phyloP scores from a whole-genome alignment of 176 grass and related monocot species.

The Phoenix roebelenii region DNA sequence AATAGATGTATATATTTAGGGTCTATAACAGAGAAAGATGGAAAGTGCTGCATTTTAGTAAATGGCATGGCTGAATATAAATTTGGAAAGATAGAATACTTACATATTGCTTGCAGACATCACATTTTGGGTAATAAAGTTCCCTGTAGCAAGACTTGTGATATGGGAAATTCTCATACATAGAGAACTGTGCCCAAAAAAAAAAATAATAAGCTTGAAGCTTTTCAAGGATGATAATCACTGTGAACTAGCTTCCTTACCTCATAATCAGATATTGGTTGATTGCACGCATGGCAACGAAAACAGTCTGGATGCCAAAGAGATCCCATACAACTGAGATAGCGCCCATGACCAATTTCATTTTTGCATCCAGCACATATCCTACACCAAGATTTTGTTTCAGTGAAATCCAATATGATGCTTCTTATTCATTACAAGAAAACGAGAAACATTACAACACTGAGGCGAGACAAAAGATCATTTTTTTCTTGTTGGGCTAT shows the following conservation, averaged over 20 bases:
- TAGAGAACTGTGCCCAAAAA: slow-evolving; percentile 47
- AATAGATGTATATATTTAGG: too few relatives aligned
- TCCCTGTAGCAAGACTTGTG: slow-evolving; percentile 74
- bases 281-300: slow-evolving; percentile 47
- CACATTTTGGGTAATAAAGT: slow-evolving; percentile 83
- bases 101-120: slow-evolving; percentile 80
- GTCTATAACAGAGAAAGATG: too few relatives aligned
- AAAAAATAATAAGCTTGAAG: slow-evolving; percentile 8
- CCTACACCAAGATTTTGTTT: slow-evolving; percentile 29
- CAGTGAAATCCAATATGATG: too few relatives aligned
- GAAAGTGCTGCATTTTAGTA: too few relatives aligned
- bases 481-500: not conserved
- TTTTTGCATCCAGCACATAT: slow-evolving; percentile 70
- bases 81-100: slow-evolving; percentile 20
- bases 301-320: slow-evolving; percentile 87
- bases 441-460: not conserved
- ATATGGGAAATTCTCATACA: slow-evolving; percentile 71
- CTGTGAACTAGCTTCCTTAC: slow-evolving; percentile 30
- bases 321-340: slow-evolving; percentile 65
- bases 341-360: slow-evolving; percentile 49
- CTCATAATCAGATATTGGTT: slow-evolving; percentile 76
- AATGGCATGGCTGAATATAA: slow-evolving; percentile 1
- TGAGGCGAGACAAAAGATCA: not conserved
- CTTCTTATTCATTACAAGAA: too few relatives aligned
- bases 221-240: slow-evolving; percentile 16